Evolutionary conservation across 495 filamentous ascomycete species (phyloP).

Genomic region (Penicillium silybi): DNA sequence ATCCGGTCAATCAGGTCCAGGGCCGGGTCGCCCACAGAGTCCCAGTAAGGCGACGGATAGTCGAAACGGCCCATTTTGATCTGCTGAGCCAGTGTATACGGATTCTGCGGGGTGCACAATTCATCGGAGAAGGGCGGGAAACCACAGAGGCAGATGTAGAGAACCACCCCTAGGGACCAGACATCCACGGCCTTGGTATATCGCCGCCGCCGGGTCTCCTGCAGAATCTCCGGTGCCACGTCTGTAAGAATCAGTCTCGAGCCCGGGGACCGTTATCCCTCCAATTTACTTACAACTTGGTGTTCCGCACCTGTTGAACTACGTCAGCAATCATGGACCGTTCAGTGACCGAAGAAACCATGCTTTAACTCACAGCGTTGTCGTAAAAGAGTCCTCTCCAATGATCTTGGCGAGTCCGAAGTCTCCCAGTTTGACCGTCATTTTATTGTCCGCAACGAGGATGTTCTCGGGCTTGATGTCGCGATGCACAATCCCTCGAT

Average conservation of each 20-base stretch:
- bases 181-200: slow-evolving; percentile 96
- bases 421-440: slow-evolving; percentile 90
- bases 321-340: slow-evolving; percentile 7
- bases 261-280: not conserved
- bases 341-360: not conserved
- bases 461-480: slow-evolving; percentile 99
- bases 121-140: slow-evolving; percentile 98
- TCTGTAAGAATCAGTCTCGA: slow-evolving; percentile 47
- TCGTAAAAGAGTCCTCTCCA: slow-evolving; percentile 97
- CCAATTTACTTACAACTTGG: slow-evolving; percentile 64
- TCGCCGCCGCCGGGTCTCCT: slow-evolving; percentile 68
- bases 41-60: slow-evolving; percentile 98
- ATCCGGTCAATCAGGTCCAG: slow-evolving; percentile 93
- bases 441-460: slow-evolving; percentile 73
- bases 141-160: slow-evolving; percentile 97
- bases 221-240: slow-evolving; percentile 93
- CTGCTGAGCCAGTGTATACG: slow-evolving; percentile 83
- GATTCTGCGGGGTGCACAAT: slow-evolving; percentile 70
- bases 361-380: slow-evolving; percentile 63
- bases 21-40: slow-evolving; percentile 82
- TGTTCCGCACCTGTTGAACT: slow-evolving; percentile 68
- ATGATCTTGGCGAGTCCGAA: slow-evolving; percentile 99
- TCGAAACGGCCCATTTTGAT: slow-evolving; percentile 87
- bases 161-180: slow-evolving; percentile 96
- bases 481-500: slow-evolving; percentile 94